These are phyloP conservation scores for Macadamia integrifolia DNA, from an alignment of 164 flowering plant genomes.

Conservation along the genomic window DNA sequence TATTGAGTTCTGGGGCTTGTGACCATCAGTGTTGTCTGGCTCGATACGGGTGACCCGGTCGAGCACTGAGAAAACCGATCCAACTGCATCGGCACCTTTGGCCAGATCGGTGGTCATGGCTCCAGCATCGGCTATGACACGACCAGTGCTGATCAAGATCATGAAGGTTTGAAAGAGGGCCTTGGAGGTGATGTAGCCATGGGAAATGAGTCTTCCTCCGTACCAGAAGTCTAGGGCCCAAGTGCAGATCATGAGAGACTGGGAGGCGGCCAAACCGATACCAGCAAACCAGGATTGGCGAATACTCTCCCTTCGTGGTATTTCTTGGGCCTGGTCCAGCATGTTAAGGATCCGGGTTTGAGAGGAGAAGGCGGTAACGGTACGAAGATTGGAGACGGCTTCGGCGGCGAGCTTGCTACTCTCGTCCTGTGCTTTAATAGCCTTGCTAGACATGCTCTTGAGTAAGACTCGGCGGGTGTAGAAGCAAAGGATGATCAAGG, in stretches of 20 bases:
- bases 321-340: constrained; percentile 62
- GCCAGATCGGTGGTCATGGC: constrained; percentile 81
- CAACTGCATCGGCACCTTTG: constrained; percentile 62
- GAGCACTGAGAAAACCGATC: constrained; percentile 60
- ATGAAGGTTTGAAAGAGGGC: constrained; percentile 64
- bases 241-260: constrained; percentile 44
- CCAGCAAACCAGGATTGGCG: constrained; percentile 80
- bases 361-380: constrained; percentile 73
- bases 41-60: constrained; percentile 61
- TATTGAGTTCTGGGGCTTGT: constrained; percentile 32
- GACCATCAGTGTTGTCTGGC: constrained; percentile 61
- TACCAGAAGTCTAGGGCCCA: constrained; percentile 53
- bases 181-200: constrained; percentile 47
- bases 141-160: constrained; percentile 72
- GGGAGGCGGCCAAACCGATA: constrained; percentile 58
- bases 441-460: constrained; percentile 56
- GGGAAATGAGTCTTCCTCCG: constrained; percentile 28
- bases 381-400: constrained; percentile 73
- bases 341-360: constrained; percentile 60
- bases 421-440: constrained; percentile 62
- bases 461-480: constrained; percentile 51
- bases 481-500: constrained; percentile 58
- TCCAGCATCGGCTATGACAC: constrained; percentile 88
- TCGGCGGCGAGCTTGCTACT: constrained; percentile 84
- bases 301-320: constrained; percentile 49